phyloP scores from a whole-genome alignment of 108 stramenopile species.

The Cyclotella atomus region DNA sequence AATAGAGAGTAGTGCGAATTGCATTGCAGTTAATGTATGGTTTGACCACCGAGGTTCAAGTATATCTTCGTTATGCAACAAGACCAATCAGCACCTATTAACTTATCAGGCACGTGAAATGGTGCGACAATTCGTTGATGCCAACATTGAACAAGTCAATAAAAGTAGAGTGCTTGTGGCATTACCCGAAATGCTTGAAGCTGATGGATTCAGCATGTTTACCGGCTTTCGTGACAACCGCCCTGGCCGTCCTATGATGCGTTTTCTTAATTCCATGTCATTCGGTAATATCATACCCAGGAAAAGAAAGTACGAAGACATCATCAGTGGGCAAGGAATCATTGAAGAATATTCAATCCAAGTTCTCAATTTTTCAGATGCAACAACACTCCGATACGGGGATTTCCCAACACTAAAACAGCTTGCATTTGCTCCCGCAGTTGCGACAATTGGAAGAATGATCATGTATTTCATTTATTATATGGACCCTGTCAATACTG shows the following conservation, averaged over 20 bases:
- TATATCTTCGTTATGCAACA: background rate
- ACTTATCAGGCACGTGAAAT: background rate
- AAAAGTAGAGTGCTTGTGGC: background rate
- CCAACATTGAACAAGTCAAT: background rate
- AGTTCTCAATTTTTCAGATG: background rate
- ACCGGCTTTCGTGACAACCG: background rate
- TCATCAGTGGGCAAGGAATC: background rate
- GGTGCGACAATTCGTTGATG: background rate
- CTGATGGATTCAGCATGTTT: background rate
- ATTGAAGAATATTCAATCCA: background rate
- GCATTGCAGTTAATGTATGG: slow-evolving; percentile 4
- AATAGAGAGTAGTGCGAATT: background rate
- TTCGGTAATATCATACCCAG: background rate
- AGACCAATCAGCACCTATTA: background rate
- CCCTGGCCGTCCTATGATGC: background rate
- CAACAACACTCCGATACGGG: background rate
- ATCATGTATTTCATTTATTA: background rate
- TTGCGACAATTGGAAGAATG: background rate
- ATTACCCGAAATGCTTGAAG: background rate
- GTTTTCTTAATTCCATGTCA: background rate
- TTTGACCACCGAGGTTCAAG: background rate
- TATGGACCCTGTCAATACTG: background rate
- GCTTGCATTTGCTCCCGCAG: background rate
- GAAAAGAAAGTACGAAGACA: background rate
- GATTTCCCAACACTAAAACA: background rate